Percentiles rank a stretch among this genome's conserved stretches.
Evolutionary conservation across 208 protist genomes (phyloP).

Genomic region (Herpetomonas tarakana): DNA sequence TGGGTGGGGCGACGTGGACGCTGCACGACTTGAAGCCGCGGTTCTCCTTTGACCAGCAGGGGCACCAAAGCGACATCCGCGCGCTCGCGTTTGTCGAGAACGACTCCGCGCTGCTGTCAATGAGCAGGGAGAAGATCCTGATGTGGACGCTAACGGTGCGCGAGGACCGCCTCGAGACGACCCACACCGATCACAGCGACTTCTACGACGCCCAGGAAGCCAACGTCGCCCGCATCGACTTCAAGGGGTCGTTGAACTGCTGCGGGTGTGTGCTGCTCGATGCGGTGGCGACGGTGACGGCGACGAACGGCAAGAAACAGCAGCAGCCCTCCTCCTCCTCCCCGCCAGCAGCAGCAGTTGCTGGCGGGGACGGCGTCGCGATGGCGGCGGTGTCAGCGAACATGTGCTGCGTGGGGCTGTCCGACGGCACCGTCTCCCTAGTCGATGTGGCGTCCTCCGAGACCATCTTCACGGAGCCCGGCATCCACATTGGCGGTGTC

Average conservation of each 20-base stretch:
- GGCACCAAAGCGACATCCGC: slow-evolving; percentile 78
- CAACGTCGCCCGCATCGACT: slow-evolving; percentile 48
- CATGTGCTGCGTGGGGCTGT: slow-evolving; percentile 69
- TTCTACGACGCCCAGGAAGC: slow-evolving; percentile 78
- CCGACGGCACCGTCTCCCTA: slow-evolving; percentile 69
- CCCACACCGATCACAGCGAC: slow-evolving; percentile 45
- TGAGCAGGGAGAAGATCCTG: slow-evolving; percentile 80
- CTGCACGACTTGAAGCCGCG: slow-evolving; percentile 65
- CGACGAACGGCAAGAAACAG: background rate
- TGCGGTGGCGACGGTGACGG: background rate
- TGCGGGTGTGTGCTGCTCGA: slow-evolving; percentile 42
- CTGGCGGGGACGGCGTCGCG: slow-evolving; percentile 27
- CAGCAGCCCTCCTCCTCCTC: background rate
- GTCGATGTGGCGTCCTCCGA: slow-evolving; percentile 57
- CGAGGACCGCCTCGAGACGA: slow-evolving; percentile 29
- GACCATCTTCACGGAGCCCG: slow-evolving; percentile 86
- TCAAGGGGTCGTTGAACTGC: slow-evolving; percentile 49
- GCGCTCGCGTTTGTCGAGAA: slow-evolving; percentile 73
- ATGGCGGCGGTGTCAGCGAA: slow-evolving; percentile 62
- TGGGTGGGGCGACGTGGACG: slow-evolving; percentile 51
- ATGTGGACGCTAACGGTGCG: slow-evolving; percentile 72
- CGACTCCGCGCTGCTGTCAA: slow-evolving; percentile 71
- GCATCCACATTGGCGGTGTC: slow-evolving; percentile 81
- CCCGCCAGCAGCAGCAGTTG: background rate
- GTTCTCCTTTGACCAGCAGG: slow-evolving; percentile 50